Conservation (phyloP, 2,329 filamentous ascomycete species). For the Aspergillus neoniger region DNA sequence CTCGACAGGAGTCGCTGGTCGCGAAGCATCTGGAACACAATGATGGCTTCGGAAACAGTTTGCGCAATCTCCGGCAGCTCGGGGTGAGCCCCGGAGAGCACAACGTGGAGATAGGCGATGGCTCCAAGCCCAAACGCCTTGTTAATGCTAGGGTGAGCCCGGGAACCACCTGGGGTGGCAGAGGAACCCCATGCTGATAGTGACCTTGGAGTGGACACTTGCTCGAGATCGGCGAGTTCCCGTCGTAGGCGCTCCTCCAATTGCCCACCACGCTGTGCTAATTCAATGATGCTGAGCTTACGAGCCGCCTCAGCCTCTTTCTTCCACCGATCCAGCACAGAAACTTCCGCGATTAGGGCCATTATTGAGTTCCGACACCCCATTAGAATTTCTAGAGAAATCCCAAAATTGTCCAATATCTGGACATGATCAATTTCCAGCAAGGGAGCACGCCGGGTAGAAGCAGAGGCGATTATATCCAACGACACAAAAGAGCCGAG, state of each 20-base stretch:
- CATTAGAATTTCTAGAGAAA: neutral
- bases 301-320: neutral
- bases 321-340: conserved; percentile 2
- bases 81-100: neutral
- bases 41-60: neutral
- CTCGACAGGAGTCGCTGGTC: neutral
- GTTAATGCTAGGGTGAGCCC: neutral
- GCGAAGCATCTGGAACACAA: neutral
- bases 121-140: neutral
- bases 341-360: neutral
- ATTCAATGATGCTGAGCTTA: conserved; percentile 5
- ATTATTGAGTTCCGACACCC: neutral
- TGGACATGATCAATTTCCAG: neutral
- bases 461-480: neutral
- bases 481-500: neutral
- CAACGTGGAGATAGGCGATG: neutral
- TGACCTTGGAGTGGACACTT: neutral
- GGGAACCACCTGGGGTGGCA: neutral
- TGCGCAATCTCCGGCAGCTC: neutral
- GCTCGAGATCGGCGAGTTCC: neutral
- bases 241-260: neutral
- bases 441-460: neutral
- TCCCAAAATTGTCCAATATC: neutral
- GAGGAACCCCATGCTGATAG: neutral
- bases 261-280: conserved; percentile 1